These are phyloP conservation scores for Malus sylvestris DNA, from an alignment of 306 rosid species.

Conservation along the genomic window DNA sequence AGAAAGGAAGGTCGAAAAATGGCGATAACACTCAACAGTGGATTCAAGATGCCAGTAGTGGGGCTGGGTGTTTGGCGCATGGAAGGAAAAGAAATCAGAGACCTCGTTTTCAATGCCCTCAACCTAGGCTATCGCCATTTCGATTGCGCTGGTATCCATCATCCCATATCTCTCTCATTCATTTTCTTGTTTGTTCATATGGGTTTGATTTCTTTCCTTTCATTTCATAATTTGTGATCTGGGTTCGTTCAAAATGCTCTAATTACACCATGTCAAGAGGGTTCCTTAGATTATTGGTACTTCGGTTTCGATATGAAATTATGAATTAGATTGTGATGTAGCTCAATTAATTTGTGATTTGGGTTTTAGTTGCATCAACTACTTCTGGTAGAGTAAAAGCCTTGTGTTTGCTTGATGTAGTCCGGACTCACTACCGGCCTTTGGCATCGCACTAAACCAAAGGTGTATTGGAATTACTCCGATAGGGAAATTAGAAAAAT, in stretches of 20 bases:
- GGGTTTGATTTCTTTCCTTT: background rate
- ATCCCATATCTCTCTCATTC: background rate
- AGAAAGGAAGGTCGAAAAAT: background rate
- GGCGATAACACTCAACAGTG: slow-evolving; percentile 69
- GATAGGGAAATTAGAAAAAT: no score
- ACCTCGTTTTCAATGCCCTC: slow-evolving; percentile 62
- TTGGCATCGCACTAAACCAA: no score
- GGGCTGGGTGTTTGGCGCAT: slow-evolving; percentile 94
- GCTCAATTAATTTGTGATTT: background rate
- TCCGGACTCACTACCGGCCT: no score
- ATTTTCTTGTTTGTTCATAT: background rate
- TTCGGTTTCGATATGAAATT: background rate
- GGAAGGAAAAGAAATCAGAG: slow-evolving; percentile 50
- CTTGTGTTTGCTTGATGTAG: background rate
- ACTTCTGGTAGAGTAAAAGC: background rate
- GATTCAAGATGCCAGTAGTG: slow-evolving; percentile 64
- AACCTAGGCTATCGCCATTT: slow-evolving; percentile 81
- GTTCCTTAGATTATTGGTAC: background rate
- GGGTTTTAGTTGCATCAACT: background rate
- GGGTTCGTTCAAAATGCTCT: background rate
- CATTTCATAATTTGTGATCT: background rate
- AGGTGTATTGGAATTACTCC: no score
- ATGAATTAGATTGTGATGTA: background rate
- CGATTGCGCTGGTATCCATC: slow-evolving; percentile 72
- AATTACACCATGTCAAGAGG: background rate